Conservation (phyloP, 2,329 filamentous ascomycete species). For the Cordyceps tenuipes region DNA sequence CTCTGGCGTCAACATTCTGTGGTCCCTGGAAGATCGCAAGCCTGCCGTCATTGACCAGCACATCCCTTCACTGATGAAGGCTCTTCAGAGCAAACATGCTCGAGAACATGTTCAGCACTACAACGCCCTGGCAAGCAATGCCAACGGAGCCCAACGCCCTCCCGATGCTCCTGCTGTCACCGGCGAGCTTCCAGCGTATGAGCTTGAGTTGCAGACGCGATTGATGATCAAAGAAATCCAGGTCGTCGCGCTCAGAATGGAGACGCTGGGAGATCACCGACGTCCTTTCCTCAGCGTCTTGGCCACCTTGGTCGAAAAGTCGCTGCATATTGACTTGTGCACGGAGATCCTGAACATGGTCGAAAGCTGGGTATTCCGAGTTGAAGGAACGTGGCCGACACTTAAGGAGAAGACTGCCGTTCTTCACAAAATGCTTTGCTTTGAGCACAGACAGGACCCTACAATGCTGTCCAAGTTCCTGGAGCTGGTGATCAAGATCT, state of each 20-base stretch:
- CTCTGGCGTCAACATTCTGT: conserved; percentile 85
- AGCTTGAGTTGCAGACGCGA: conserved; percentile 80
- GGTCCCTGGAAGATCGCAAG: conserved; percentile 80
- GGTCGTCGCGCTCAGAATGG: conserved; percentile 85
- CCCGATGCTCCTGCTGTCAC: conserved; percentile 47
- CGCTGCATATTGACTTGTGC: conserved; percentile 76
- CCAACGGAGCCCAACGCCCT: conserved; percentile 32
- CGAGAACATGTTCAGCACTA: conserved; percentile 85
- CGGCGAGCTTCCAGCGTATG: conserved; percentile 59
- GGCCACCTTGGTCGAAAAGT: conserved; percentile 91
- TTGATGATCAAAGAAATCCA: conserved; percentile 95
- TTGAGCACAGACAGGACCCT: conserved; percentile 75
- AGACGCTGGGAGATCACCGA: conserved; percentile 80
- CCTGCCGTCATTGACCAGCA: conserved; percentile 85
- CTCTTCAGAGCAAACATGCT: conserved; percentile 81
- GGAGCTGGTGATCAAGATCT: conserved; percentile 93
- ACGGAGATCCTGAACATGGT: conserved; percentile 91
- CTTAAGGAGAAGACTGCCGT: conserved; percentile 98
- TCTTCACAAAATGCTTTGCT: conserved; percentile 96
- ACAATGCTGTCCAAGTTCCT: conserved; percentile 88
- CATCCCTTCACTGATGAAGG: conserved; percentile 83
- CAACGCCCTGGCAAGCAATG: conserved; percentile 45
- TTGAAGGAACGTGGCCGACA: conserved; percentile 90
- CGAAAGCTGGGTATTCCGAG: conserved; percentile 92
- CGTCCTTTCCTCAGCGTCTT: conserved; percentile 92